Conservation (phyloP, 148 eudicot genomes). For the Talinum fruticosum region DNA sequence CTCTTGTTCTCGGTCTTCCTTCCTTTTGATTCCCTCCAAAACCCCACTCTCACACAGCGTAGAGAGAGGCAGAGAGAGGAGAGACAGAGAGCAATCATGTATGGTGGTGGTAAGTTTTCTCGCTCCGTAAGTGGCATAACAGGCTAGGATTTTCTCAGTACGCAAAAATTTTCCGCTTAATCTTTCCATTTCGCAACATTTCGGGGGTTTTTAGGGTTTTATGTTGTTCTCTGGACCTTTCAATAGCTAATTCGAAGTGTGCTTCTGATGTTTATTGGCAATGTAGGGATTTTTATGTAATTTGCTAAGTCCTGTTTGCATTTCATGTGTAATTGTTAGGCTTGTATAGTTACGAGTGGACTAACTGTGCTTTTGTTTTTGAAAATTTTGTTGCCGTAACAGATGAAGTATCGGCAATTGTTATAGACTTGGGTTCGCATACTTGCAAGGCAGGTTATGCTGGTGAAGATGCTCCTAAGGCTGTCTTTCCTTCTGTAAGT, state of each 20-base stretch:
- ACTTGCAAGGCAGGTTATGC: constrained; percentile 99
- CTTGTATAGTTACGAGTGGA: no score
- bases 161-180: background rate
- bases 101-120: constrained; percentile 46
- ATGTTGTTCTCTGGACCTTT: background rate
- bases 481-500: constrained; percentile 89
- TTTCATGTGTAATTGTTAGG: background rate
- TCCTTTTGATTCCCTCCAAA: no score
- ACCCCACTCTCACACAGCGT: background rate
- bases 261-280: background rate
- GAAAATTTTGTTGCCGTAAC: constrained; percentile 9
- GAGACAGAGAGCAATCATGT: constrained; percentile 29
- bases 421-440: constrained; percentile 85
- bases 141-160: background rate
- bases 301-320: background rate
- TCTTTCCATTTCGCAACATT: background rate
- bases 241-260: background rate
- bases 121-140: no score
- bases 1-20: no score
- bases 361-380: background rate
- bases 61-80: background rate
- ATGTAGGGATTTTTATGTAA: background rate
- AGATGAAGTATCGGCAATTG: constrained; percentile 98
- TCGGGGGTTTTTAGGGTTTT: constrained; percentile 1
- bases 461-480: constrained; percentile 98